Evolutionary conservation across 2,329 filamentous ascomycete genomes (phyloP).

Genomic region (Trichoderma sp.): DNA sequence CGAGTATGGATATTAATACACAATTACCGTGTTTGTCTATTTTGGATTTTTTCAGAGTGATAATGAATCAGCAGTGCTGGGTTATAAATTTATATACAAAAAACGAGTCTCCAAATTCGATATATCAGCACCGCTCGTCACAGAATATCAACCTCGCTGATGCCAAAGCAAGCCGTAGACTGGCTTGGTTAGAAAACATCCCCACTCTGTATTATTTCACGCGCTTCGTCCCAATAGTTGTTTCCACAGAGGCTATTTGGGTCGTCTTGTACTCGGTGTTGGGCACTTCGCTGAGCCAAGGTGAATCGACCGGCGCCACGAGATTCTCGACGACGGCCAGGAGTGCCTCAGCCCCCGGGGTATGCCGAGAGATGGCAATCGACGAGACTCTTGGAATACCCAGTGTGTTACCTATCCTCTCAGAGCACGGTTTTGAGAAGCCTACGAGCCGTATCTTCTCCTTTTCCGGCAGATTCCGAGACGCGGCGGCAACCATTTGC

Average conservation of each 20-base stretch:
- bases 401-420: constrained; percentile 57
- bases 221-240: constrained; percentile 40
- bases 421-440: constrained; percentile 61
- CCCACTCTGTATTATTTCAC: not conserved
- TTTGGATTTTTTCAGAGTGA: rapidly evolving
- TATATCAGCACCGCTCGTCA: not conserved
- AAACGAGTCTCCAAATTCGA: not conserved
- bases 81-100: not conserved
- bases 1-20: not conserved
- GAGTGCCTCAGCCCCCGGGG: constrained; percentile 59
- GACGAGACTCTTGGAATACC: constrained; percentile 66
- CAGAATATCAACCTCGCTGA: not conserved
- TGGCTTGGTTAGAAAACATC: not conserved
- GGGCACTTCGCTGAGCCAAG: constrained; percentile 49
- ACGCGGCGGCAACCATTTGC: constrained; percentile 54
- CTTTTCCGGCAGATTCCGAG: constrained; percentile 42
- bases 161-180: not conserved
- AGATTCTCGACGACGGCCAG: constrained; percentile 56
- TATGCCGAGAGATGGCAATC: constrained; percentile 58
- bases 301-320: constrained; percentile 54
- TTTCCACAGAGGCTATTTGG: constrained; percentile 41
- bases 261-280: constrained; percentile 36
- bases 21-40: not conserved
- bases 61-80: not conserved
- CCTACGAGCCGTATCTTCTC: constrained; percentile 59